Evolutionary conservation across 441 rosid genomes (phyloP), one percentile per base, ranked within the genome.

Genomic region (Pelargonium myrrhifolium): DNA sequence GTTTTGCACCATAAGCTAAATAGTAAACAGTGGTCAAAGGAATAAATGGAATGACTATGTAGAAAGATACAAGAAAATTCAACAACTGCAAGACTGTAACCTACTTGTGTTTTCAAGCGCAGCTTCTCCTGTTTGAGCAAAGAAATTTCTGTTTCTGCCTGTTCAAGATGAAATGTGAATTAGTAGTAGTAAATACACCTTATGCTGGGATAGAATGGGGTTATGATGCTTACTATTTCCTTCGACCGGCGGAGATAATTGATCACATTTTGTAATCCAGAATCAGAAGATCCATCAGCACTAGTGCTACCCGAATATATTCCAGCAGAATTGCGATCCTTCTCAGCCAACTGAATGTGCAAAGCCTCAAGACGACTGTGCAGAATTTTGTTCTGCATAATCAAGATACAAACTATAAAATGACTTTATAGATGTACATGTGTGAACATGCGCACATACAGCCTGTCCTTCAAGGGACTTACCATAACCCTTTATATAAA

Each of bases 91-190:
- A n/a, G 58, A 15, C n/a, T 17, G 22, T 37, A 62, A 79, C 87
- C 59, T 82, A 92, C 99, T 76, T 92, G 96, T 49, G 95, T 83
- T 77, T 92, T 96, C 83, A 95, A 68, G 51, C 98, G 87, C 71
- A 83, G 77, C 79, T 89, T 95, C 79, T 95, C 99, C 77, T 90
- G 98, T 73, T 82, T 95, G 74, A 95, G 65, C 84, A 95, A 82
- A 55, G 97, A 88, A 70, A 88, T 89, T 82, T 95, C 98, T 26
- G 95, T 95, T 81, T 95, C 96, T 14, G 96, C 92, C 99, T 95
- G 90, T 64, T 42, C 71, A 71, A 69, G 24, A 40, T 39, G 42
- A 15, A 65, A 42, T 20, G 11, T 9, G 10, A 14, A 39, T 67
- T 39, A 67, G n/a, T 15, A 17, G 2, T 7, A 2, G 60, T 31